These are phyloP conservation scores for Neurospora sp. DNA, from an alignment of 495 filamentous ascomycete genomes.

Conservation along the genomic window DNA sequence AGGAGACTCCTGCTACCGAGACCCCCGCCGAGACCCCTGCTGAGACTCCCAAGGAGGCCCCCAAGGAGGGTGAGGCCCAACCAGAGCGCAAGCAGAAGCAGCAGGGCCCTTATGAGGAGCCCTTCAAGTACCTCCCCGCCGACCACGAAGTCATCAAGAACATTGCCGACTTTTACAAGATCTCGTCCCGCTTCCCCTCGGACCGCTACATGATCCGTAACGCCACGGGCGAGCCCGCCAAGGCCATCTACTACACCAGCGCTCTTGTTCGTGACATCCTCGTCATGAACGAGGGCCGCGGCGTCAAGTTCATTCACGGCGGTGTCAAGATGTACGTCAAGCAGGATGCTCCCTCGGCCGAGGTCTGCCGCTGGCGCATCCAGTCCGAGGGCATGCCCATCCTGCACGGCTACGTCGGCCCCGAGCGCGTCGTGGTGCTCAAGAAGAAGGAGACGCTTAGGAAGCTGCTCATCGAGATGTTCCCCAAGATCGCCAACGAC, in stretches of 20 bases:
- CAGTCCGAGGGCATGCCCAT: constrained; percentile 88
- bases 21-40: constrained; percentile 10
- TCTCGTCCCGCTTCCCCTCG: constrained; percentile 71
- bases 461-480: constrained; percentile 84
- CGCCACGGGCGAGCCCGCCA: constrained; percentile 65
- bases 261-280: constrained; percentile 77
- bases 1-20: constrained; percentile 3
- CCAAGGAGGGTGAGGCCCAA: neutral
- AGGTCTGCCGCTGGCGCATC: constrained; percentile 86
- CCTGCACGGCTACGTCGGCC: constrained; percentile 77
- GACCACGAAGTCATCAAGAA: constrained; percentile 62
- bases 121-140: constrained; percentile 75
- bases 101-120: constrained; percentile 60
- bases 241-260: constrained; percentile 92
- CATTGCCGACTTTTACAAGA: constrained; percentile 72
- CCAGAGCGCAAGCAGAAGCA: constrained; percentile 27
- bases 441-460: constrained; percentile 65
- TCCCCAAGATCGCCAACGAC: constrained; percentile 62
- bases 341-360: constrained; percentile 77
- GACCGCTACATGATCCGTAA: constrained; percentile 96
- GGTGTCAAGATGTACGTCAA: constrained; percentile 98
- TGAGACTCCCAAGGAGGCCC: constrained; percentile 4
- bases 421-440: constrained; percentile 61
- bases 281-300: constrained; percentile 68
- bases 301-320: constrained; percentile 91